A percentile compares a stretch with the other conserved stretches of the same genome.
phyloP scores from a whole-genome alignment of 1,139 yeast genomes.

The Yamadazyma triangularis region DNA sequence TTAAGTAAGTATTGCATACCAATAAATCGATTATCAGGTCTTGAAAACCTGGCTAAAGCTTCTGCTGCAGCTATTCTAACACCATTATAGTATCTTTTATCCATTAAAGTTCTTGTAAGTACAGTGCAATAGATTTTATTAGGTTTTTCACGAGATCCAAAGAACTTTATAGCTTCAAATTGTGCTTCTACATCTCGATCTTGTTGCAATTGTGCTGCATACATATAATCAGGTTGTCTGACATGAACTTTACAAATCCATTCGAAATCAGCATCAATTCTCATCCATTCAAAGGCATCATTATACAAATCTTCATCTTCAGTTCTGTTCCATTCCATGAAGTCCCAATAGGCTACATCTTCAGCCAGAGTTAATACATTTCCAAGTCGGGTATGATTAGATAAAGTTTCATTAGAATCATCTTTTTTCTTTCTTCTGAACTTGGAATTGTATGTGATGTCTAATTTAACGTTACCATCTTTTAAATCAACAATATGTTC shows the following conservation, averaged over 20 bases:
- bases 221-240: slow-evolving; percentile 94
- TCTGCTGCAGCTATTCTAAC: slow-evolving; percentile 82
- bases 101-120: slow-evolving; percentile 77
- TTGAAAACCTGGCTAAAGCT: slow-evolving; percentile 68
- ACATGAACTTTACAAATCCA: slow-evolving; percentile 86
- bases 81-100: slow-evolving; percentile 82
- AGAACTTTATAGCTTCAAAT: slow-evolving; percentile 72
- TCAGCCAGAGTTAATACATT: slow-evolving; percentile 60
- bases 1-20: slow-evolving; percentile 72
- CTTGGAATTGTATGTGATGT: slow-evolving; percentile 92
- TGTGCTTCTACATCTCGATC: slow-evolving; percentile 98
- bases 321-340: slow-evolving; percentile 68
- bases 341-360: slow-evolving; percentile 68
- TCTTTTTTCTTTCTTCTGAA: slow-evolving; percentile 60
- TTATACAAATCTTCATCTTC: slow-evolving; percentile 60
- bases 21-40: slow-evolving; percentile 54
- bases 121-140: slow-evolving; percentile 68
- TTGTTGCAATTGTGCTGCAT: slow-evolving; percentile 85
- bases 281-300: slow-evolving; percentile 96
- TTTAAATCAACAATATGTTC: slow-evolving; percentile 94
- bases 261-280: slow-evolving; percentile 95
- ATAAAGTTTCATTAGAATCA: slow-evolving; percentile 37
- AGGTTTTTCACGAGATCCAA: slow-evolving; percentile 58
- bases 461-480: slow-evolving; percentile 80
- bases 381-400: slow-evolving; percentile 62